Base-by-base conservation (phyloP, 2,329 filamentous ascomycete genomes). In the Phialocephala sp. region DNA sequence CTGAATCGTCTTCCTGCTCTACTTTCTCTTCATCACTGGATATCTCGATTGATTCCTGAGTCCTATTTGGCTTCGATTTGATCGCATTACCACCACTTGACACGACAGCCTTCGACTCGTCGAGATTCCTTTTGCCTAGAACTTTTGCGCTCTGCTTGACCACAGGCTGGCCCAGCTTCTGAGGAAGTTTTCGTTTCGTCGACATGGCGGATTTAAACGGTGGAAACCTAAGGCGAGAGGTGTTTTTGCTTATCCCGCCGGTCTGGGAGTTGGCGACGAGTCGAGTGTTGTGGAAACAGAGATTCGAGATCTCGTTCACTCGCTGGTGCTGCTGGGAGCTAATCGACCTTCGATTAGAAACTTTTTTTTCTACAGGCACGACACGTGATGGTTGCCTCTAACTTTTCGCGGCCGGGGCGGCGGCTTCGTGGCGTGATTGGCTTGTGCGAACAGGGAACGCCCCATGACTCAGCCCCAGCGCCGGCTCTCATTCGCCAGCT, bases 101-200 rank as follows among this genome's bases (percentile, higher is more conserved):
- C 32, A 89, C 84, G 36, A 84, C 79, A 15, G 86, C 80, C 71
- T 80, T 83, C n/a, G 83, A 81, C 74, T 90, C 87, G 76, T 89
- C 84, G 66, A 89, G 82, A 64, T 79, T 81, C 50, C 79, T 77
- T 73, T 83, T 86, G 56, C 79, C 77, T 2, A 81, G 73, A 20
- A 80, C 76, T 74, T 85, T 86, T 65, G 85, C 85, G 74, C 80
- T 83, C 63, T 82, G 79, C 76, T 82, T 85, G 66, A 85, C 79
- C 15, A 81, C 79, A 0, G 87, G 87, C 66, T 83, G 79, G 64
- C 84, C 85, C 73, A 89, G 80, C 78, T 84, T 84, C 65, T 82
- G 80, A 66, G 85, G 79, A 64, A 83, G 80, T 82, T 88, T 89
- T 75, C 86, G 81, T 78, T 87, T 89, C 54, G 86, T 84, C 67